These are phyloP conservation scores for Penicillium fuscoglaucum DNA, from an alignment of 2,329 filamentous ascomycete species.

Conservation along the genomic window DNA sequence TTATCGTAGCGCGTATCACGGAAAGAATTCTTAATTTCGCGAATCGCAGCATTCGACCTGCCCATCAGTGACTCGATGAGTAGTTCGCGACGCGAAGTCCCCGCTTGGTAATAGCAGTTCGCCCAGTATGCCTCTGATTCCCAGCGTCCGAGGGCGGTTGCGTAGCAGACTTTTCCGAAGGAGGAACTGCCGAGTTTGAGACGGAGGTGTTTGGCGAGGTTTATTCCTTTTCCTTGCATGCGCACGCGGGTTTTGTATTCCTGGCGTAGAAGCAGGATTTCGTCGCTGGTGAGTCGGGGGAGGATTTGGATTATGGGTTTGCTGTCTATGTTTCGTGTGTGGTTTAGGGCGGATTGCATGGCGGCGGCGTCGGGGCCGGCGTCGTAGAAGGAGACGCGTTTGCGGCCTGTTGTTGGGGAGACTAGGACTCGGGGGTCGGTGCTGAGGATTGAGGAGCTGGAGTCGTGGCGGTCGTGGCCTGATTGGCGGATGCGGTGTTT, in stretches of 20 bases:
- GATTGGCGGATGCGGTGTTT: constrained; percentile 25
- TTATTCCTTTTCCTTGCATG: constrained; percentile 50
- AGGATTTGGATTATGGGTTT: constrained; percentile 78
- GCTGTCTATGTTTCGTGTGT: constrained; percentile 66
- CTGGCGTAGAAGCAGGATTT: constrained; percentile 78
- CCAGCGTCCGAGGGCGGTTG: constrained; percentile 84
- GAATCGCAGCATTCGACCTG: constrained; percentile 81
- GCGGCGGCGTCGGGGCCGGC: constrained; percentile 74
- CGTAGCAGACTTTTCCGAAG: constrained; percentile 88
- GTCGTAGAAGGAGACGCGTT: constrained; percentile 77
- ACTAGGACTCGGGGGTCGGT: constrained; percentile 41
- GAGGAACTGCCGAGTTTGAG: constrained; percentile 50
- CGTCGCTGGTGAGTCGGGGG: constrained; percentile 79
- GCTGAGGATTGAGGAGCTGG: constrained; percentile 32
- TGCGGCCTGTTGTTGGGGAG: constrained; percentile 52
- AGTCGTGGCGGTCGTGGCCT: constrained; percentile 31
- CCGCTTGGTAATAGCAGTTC: constrained; percentile 94
- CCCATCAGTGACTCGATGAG: constrained; percentile 94
- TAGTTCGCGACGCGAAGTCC: constrained; percentile 79
- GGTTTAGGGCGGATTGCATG: constrained; percentile 72
- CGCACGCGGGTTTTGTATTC: constrained; percentile 93
- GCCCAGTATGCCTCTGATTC: constrained; percentile 97
- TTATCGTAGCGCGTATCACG: constrained; percentile 89
- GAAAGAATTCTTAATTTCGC: constrained; percentile 82
- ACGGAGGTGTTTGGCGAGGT: constrained; percentile 53